Percentiles rank a stretch among this genome's conserved stretches.
Conservation (phyloP, 371 early-diverging fungal genomes). For the Apophysomyces ossiformis region DNA sequence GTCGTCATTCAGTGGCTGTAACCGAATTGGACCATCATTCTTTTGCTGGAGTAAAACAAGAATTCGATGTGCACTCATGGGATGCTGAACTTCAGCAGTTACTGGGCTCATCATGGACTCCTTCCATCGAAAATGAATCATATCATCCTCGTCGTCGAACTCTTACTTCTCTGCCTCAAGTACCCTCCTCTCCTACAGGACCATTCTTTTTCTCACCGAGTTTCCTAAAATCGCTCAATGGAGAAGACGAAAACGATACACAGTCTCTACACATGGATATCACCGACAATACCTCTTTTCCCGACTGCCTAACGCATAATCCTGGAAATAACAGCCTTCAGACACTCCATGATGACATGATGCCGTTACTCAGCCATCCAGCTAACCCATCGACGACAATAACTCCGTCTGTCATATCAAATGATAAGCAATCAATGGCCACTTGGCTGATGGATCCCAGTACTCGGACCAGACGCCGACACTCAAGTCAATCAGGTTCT, state of each 20-base stretch:
- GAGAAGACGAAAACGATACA: conserved; percentile 15
- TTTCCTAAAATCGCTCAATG: conserved; percentile 60
- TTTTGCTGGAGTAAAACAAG: conserved; percentile 20
- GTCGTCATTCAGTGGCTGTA: conserved; percentile 40
- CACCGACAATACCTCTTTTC: conserved; percentile 1
- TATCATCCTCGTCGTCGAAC: conserved; percentile 17
- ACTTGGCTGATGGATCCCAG: conserved; percentile 1
- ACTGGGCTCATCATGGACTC: conserved; percentile 22
- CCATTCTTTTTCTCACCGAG: conserved; percentile 69
- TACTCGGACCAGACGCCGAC: not conserved
- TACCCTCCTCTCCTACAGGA: conserved; percentile 46
- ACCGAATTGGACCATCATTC: conserved; percentile 32
- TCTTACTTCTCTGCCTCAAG: conserved; percentile 14
- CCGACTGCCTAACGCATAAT: conserved; percentile 12
- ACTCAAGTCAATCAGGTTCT: conserved; percentile 9
- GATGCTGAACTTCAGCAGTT: conserved; percentile 30
- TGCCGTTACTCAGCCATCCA: conserved; percentile 2
- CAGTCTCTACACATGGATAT: not conserved
- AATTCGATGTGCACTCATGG: conserved; percentile 22
- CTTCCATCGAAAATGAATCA: conserved; percentile 27
- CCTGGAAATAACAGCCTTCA: not conserved
- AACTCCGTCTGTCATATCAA: conserved; percentile 30
- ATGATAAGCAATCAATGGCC: not conserved
- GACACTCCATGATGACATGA: conserved; percentile 22
- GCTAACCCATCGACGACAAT: conserved; percentile 21